Evolutionary conservation across 768 basidiomycete genomes (phyloP), one percentile per base, ranked within the genome.

Genomic region (Naematelia aurantialba): DNA sequence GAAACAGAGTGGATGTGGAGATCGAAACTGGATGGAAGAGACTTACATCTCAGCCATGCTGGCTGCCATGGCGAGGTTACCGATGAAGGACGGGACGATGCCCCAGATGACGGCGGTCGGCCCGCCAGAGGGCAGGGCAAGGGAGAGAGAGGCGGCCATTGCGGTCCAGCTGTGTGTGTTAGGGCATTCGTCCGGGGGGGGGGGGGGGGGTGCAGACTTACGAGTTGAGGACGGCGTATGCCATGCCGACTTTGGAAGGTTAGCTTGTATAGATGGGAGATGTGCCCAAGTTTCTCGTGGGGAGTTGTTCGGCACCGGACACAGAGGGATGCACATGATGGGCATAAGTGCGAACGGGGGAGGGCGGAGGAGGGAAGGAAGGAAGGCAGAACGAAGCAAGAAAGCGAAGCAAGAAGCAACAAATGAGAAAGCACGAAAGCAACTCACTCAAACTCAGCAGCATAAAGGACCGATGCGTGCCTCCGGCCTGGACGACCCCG

Each of bases 31-130:
- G n/a, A n/a, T n/a, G n/a, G n/a, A n/a, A n/a, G n/a, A n/a, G n/a
- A 55, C 61, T 60, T 53, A 63, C 59, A 69, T 70, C 52, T 70
- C 69, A 1, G 69, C 69, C 45, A 70, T 49, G 61, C 66, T 67
- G 10, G 66, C 66, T 17, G 69, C 66, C 69, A 70, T 70, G 21
- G 60, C 61, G 25, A 70, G 34, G 50, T 70, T 70, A 0, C 69
- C 66, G 29, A 67, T 65, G 53, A 62, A 62, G 22, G 69, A 67
- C 12, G 63, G 63, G 42, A 67, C 59, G 48, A 70, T 67, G 59
- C 69, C 69, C 66, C 66, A 70, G 39, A 70, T 67, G 27, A 70
- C 66, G 13, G 69, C 69, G 19, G 66, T 65, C 3, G 69, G 69
- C 4, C 69, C 69, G 27, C 69, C 69, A 4, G 69, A 70, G 24